These are phyloP conservation scores for Helminthosporium solani DNA, from an alignment of 2,329 filamentous ascomycete genomes.

Conservation along the genomic window DNA sequence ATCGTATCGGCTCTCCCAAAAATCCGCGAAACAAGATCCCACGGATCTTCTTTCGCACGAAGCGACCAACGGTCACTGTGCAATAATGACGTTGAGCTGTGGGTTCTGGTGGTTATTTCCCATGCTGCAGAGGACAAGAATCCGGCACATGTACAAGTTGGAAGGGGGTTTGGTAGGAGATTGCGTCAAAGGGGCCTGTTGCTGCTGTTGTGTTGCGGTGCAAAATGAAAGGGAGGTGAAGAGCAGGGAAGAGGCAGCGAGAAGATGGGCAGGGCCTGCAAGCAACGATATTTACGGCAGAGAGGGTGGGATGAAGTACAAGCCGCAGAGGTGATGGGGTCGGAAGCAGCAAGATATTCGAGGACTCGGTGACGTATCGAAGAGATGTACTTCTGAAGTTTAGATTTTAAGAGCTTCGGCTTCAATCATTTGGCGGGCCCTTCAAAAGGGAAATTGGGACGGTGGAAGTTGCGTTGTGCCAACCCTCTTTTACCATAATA, in stretches of 20 bases:
- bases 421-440: neutral
- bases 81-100: conserved; percentile 40
- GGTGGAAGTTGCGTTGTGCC: neutral
- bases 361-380: neutral
- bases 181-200: conserved; percentile 40
- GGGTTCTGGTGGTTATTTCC: conserved; percentile 44
- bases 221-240: conserved; percentile 50
- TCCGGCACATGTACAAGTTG: conserved; percentile 49
- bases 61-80: conserved; percentile 44
- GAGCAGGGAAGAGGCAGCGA: conserved; percentile 45
- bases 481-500: conserved; percentile 6
- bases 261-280: conserved; percentile 42
- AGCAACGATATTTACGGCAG: conserved; percentile 34
- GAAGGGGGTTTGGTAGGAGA: conserved; percentile 41
- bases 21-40: conserved; percentile 41
- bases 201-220: conserved; percentile 45
- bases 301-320: conserved; percentile 37
- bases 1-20: conserved; percentile 44
- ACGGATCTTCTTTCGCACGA: conserved; percentile 42
- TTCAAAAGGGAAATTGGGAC: neutral
- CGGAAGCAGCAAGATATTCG: neutral
- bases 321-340: conserved; percentile 29
- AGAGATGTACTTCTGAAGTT: neutral
- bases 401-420: neutral
- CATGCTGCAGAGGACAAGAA: conserved; percentile 38